A percentile compares a stretch with the other conserved stretches of the same genome.
phyloP scores from a whole-genome alignment of 148 eudicot species.

The Persicaria tinctoria region DNA sequence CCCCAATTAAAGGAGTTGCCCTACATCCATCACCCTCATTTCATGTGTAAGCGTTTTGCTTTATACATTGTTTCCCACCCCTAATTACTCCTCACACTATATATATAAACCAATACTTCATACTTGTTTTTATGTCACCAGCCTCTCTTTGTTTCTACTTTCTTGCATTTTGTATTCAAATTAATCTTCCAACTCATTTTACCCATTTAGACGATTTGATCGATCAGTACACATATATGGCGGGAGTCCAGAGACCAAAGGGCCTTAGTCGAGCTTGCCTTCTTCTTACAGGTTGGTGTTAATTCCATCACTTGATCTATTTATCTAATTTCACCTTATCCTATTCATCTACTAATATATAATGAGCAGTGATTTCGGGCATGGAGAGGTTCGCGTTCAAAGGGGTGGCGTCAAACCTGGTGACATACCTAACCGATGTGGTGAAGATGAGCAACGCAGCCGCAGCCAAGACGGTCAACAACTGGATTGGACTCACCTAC shows the following conservation, averaged over 20 bases:
- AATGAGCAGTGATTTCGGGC: constrained; percentile 52
- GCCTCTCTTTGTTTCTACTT: neutral
- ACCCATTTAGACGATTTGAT: too few species aligned
- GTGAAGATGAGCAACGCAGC: constrained; percentile 72
- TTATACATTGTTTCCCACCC: neutral
- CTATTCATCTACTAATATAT: too few species aligned
- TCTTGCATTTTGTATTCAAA: neutral
- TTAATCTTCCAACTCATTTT: too few species aligned
- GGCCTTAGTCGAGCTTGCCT: constrained; percentile 66
- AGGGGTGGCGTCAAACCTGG: constrained; percentile 97
- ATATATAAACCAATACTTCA: too few species aligned
- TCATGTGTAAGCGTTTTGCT: neutral
- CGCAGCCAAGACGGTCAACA: constrained; percentile 79
- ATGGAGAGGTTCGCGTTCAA: constrained; percentile 96
- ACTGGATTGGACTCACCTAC: constrained; percentile 80
- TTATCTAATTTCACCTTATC: neutral
- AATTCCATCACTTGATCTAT: too few species aligned
- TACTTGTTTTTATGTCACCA: neutral
- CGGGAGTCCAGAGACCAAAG: constrained; percentile 22
- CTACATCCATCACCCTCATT: too few species aligned
- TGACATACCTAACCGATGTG: constrained; percentile 67
- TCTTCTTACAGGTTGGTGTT: constrained; percentile 53
- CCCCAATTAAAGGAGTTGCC: neutral
- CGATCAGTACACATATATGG: constrained; percentile 21
- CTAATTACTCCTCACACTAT: neutral